Evolutionary conservation across 495 filamentous ascomycete genomes (phyloP), one percentile per base, ranked within the genome.

Genomic region (Usnea hakonensis): DNA sequence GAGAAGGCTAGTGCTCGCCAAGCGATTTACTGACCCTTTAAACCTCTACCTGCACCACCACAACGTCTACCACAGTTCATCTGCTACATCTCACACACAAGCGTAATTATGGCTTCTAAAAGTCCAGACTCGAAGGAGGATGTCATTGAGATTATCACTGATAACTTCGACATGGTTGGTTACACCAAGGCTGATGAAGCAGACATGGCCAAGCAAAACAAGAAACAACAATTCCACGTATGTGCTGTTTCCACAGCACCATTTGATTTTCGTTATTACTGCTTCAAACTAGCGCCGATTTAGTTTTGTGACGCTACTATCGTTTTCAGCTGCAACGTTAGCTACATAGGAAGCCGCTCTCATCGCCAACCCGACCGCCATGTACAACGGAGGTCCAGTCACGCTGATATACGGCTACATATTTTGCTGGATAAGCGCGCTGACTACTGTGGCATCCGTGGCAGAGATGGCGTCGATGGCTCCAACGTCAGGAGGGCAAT

Each of bases 291-390:
- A 46, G 43, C 43, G 43, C 43, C 43, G 43, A 23, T 46, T 46
- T 21, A 46, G 23, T 8, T 46, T 23, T 11, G 43, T 46, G 3
- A 46, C 43, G 8, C 43, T 46, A 1, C 43, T 46, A 46, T 46
- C 43, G 1, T 46, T 46, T 11, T 23, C 43, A 46, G 43, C 43
- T 1, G 43, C 43, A 23, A 46, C 43, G n/a, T 2, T 46, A 21
- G 43, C 43, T 5, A 78, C 76, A 14, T 81, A 77, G 78, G 77
- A 81, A 60, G 75, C 73, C 17, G 72, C 75, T 46, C 58, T 69
- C 23, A 26, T 65, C 19, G 40, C 75, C 63, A 53, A 79, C 26
- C 67, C 66, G 26, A 69, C 70, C 56, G 79, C 78, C 8, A 67
- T 85, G 38, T 74, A 71, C 13, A 73, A 74, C 40, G 72, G 71